A percentile compares a stretch with the other conserved stretches of the same genome.
Conservation (phyloP, 768 basidiomycete species). For the Suillus decipiens region DNA sequence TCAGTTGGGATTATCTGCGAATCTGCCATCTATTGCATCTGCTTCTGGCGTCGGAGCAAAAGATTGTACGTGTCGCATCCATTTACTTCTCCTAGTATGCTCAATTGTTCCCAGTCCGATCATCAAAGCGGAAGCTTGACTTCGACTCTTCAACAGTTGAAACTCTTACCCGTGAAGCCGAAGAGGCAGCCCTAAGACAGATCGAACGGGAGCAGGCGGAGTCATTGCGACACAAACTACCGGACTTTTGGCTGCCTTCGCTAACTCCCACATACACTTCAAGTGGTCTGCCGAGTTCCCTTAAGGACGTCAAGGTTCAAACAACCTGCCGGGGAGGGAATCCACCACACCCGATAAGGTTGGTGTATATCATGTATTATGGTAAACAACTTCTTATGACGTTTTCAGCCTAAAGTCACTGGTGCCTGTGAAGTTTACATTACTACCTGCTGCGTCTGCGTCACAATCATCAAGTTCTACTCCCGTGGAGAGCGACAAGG, state of each 20-base stretch:
- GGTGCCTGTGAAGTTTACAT: constrained; percentile 78
- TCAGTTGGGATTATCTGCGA: constrained; percentile 68
- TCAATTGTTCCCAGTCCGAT: constrained; percentile 42
- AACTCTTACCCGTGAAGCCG: constrained; percentile 73
- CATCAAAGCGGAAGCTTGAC: constrained; percentile 83
- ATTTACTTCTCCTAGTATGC: background rate
- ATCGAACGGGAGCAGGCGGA: constrained; percentile 89
- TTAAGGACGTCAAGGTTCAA: constrained; percentile 82
- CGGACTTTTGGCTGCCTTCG: constrained; percentile 97
- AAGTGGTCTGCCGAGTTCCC: constrained; percentile 58
- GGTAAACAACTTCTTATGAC: constrained; percentile 10
- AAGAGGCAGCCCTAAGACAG: constrained; percentile 80
- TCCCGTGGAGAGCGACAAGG: constrained; percentile 34
- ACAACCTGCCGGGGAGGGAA: constrained; percentile 86
- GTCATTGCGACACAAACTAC: constrained; percentile 82
- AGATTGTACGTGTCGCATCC: constrained; percentile 35
- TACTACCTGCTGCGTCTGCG: constrained; percentile 41
- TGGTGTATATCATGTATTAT: constrained; percentile 40
- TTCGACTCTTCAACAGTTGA: constrained; percentile 77
- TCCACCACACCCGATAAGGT: constrained; percentile 79
- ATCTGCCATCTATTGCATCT: constrained; percentile 32
- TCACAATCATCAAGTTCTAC: constrained; percentile 41
- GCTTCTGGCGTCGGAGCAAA: constrained; percentile 40
- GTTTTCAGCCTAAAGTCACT: constrained; percentile 74
- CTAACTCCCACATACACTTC: constrained; percentile 82